These are phyloP conservation scores for Mesembryanthemum crystallinum DNA, from an alignment of 148 eudicot species.

Conservation along the genomic window DNA sequence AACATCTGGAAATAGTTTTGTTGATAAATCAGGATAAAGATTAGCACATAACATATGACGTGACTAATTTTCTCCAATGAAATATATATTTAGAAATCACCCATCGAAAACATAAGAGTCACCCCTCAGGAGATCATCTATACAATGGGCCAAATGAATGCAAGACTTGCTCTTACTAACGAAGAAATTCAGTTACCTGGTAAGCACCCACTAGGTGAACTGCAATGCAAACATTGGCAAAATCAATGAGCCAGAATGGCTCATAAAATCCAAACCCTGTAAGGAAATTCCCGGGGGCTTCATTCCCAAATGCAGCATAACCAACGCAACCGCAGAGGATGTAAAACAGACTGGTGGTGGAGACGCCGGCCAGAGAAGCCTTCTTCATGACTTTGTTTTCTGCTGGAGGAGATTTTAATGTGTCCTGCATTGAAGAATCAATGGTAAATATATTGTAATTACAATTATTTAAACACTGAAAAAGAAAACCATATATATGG, in stretches of 20 bases:
- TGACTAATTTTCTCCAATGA: too few species aligned
- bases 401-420: conserved; percentile 33
- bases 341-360: conserved; percentile 70
- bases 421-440: conserved; percentile 21
- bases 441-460: not conserved
- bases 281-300: conserved; percentile 86
- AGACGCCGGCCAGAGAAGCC: conserved; percentile 69
- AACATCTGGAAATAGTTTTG: too few species aligned
- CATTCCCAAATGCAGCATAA: conserved; percentile 80
- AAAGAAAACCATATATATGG: too few species aligned
- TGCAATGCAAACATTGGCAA: conserved; percentile 79
- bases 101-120: too few species aligned
- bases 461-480: not conserved
- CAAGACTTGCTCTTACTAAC: too few species aligned
- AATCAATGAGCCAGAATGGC: conserved; percentile 79
- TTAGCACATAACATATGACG: too few species aligned
- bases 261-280: conserved; percentile 95
- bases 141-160: too few species aligned
- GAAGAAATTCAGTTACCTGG: conserved; percentile 41
- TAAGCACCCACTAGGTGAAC: conserved; percentile 85
- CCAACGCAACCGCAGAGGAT: conserved; percentile 66
- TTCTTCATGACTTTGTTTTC: conserved; percentile 47
- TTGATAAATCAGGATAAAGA: too few species aligned
- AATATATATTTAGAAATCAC: too few species aligned
- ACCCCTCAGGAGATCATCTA: too few species aligned